These are phyloP conservation scores for Didymella exigua DNA, from an alignment of 2,329 filamentous ascomycete species.

Conservation along the genomic window DNA sequence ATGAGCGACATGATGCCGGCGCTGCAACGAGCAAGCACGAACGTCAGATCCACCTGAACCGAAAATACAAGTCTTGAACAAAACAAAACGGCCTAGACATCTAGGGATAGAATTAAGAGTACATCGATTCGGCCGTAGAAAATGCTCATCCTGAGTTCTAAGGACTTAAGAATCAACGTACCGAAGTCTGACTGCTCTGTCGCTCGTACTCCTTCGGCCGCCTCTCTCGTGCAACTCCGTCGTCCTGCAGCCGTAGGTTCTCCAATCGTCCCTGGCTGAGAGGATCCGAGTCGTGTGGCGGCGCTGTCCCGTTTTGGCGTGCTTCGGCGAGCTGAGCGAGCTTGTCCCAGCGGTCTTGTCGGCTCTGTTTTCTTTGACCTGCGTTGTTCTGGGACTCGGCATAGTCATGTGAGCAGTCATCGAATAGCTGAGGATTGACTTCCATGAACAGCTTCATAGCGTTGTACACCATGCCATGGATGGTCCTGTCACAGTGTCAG, in stretches of 20 bases:
- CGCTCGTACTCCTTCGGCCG: conserved; percentile 50
- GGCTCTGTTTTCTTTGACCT: conserved; percentile 77
- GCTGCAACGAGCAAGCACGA: conserved; percentile 47
- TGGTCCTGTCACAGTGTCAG: conserved; percentile 68
- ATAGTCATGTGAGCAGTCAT: conserved; percentile 98
- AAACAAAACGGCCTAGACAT: conserved; percentile 38
- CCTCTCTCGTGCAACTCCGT: conserved; percentile 50
- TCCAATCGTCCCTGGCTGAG: conserved; percentile 83
- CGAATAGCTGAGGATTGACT: conserved; percentile 97
- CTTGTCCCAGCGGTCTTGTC: conserved; percentile 88
- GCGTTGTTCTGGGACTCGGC: conserved; percentile 94
- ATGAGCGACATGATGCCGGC: conserved; percentile 46
- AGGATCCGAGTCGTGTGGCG: conserved; percentile 75
- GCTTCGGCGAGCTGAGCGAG: conserved; percentile 80
- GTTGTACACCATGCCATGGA: conserved; percentile 99
- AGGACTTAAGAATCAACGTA: conserved; percentile 53
- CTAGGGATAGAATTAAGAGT: conserved; percentile 51
- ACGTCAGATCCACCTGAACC: conserved; percentile 49
- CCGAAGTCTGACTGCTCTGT: conserved; percentile 49
- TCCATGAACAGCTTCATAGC: conserved; percentile 99
- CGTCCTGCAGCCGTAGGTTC: conserved; percentile 88
- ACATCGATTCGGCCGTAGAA: conserved; percentile 49
- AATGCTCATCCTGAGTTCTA: conserved; percentile 47
- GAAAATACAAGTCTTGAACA: conserved; percentile 45
- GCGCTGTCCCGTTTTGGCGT: conserved; percentile 60